Conservation (phyloP, 306 rosid genomes). For the Amphicarpaea edgeworthii region DNA sequence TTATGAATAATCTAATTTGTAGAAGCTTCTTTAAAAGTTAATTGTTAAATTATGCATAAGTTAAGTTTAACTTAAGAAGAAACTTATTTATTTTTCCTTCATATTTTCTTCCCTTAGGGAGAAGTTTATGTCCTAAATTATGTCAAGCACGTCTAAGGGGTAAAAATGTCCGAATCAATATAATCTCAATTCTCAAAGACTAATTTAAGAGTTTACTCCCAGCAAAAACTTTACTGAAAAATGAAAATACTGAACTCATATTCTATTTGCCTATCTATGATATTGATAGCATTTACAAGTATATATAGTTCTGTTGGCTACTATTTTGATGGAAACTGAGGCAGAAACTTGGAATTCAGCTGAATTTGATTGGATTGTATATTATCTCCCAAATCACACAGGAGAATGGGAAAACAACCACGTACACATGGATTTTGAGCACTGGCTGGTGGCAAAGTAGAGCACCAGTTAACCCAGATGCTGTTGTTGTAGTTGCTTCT, state of each 20-base stretch:
- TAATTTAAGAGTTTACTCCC: too few relatives aligned
- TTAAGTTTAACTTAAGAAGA: too few relatives aligned
- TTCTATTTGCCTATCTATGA: neutral
- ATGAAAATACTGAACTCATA: too few relatives aligned
- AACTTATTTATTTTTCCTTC: neutral
- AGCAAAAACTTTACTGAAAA: too few relatives aligned
- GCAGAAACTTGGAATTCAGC: too few relatives aligned
- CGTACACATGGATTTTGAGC: slow-evolving; percentile 88
- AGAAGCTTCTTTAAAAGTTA: too few relatives aligned
- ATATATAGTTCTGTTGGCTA: slow-evolving; percentile 15
- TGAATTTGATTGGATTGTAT: slow-evolving; percentile 19
- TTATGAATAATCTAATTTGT: too few relatives aligned
- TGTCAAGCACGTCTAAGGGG: neutral
- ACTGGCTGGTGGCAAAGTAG: slow-evolving; percentile 92
- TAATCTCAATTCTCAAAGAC: too few relatives aligned
- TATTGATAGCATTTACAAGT: slow-evolving; percentile 4
- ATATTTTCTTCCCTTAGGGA: too few relatives aligned
- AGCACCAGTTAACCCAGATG: slow-evolving; percentile 88
- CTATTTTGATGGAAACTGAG: neutral
- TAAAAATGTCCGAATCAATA: neutral
- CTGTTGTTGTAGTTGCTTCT: slow-evolving; percentile 66
- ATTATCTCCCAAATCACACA: slow-evolving; percentile 44
- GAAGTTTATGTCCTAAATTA: too few relatives aligned
- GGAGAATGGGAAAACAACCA: slow-evolving; percentile 86
- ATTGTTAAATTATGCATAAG: too few relatives aligned